phyloP scores from a whole-genome alignment of 1,284 basidiomycete genomes.

The Marasmius sp. region DNA sequence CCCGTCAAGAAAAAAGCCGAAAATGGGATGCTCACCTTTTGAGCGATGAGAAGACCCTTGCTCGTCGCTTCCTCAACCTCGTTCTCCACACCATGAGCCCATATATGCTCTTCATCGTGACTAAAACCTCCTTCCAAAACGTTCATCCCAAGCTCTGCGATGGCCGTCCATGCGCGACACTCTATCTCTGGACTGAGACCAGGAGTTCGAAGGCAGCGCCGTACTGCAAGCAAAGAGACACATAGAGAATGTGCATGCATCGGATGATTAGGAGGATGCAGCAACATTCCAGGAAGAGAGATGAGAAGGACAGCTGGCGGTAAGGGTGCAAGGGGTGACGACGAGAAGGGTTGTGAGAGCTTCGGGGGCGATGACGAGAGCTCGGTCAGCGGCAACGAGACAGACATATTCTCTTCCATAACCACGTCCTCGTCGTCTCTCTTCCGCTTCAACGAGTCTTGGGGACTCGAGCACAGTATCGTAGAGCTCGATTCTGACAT shows the following conservation, averaged over 20 bases:
- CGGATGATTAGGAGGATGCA: constrained; percentile 61
- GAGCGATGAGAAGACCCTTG: constrained; percentile 41
- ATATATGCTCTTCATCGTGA: constrained; percentile 34
- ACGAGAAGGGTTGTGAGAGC: constrained; percentile 3
- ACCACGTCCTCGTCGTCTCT: constrained; percentile 1
- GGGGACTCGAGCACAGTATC: neutral
- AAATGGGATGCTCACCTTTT: constrained; percentile 48
- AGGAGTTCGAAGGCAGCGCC: constrained; percentile 49
- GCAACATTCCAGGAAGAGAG: constrained; percentile 55
- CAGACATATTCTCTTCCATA: neutral
- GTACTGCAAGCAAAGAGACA: constrained; percentile 54
- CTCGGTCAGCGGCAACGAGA: neutral
- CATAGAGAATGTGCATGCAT: constrained; percentile 52
- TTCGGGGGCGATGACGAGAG: neutral
- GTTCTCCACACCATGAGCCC: constrained; percentile 47
- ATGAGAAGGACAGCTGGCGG: constrained; percentile 55
- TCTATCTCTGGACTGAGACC: constrained; percentile 59
- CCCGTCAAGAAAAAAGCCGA: neutral
- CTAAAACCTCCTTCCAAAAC: constrained; percentile 47
- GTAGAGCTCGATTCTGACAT: neutral
- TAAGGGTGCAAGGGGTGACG: constrained; percentile 29
- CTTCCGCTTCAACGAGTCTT: neutral
- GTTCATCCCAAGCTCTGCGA: constrained; percentile 65
- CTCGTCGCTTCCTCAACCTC: constrained; percentile 57
- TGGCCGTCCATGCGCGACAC: constrained; percentile 63